Conservation (phyloP, 345 rosid genomes). For the Murraya paniculata region DNA sequence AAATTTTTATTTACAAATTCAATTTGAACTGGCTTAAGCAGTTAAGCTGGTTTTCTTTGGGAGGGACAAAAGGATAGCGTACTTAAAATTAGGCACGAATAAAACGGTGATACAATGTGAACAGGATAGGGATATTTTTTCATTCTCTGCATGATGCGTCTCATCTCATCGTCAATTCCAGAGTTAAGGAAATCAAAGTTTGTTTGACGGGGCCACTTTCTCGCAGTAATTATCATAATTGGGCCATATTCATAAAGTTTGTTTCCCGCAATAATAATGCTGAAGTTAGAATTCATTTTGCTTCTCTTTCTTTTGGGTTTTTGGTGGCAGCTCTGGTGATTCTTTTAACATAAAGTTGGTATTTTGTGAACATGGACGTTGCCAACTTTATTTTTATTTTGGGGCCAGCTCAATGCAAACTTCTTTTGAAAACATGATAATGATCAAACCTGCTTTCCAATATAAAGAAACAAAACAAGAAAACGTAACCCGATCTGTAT, state of each 20-base stretch:
- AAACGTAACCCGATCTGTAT: neutral
- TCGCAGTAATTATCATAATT: slow-evolving; percentile 18
- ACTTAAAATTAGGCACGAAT: neutral
- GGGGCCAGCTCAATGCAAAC: slow-evolving; percentile 8
- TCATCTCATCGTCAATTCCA: slow-evolving; percentile 19
- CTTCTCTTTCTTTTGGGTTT: neutral
- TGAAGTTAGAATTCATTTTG: slow-evolving; percentile 13
- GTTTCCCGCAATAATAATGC: slow-evolving; percentile 27
- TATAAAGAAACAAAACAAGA: neutral
- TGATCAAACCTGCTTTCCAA: slow-evolving; percentile 25
- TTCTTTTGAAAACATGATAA: slow-evolving; percentile 19
- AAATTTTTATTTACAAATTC: neutral
- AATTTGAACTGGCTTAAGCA: neutral
- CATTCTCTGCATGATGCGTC: neutral
- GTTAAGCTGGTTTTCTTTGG: neutral
- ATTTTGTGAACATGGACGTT: slow-evolving; percentile 11
- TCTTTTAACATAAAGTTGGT: slow-evolving; percentile 21
- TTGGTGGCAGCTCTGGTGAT: slow-evolving; percentile 10
- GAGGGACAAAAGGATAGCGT: neutral
- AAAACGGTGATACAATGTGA: slow-evolving; percentile 10
- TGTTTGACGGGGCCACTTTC: slow-evolving; percentile 6
- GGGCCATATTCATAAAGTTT: slow-evolving; percentile 43
- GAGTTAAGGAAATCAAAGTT: slow-evolving; percentile 13
- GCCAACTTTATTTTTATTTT: neutral
- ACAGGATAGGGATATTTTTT: neutral